Evolutionary conservation across 495 filamentous ascomycete genomes (phyloP).

Genomic region (Penicillium riverlandense): DNA sequence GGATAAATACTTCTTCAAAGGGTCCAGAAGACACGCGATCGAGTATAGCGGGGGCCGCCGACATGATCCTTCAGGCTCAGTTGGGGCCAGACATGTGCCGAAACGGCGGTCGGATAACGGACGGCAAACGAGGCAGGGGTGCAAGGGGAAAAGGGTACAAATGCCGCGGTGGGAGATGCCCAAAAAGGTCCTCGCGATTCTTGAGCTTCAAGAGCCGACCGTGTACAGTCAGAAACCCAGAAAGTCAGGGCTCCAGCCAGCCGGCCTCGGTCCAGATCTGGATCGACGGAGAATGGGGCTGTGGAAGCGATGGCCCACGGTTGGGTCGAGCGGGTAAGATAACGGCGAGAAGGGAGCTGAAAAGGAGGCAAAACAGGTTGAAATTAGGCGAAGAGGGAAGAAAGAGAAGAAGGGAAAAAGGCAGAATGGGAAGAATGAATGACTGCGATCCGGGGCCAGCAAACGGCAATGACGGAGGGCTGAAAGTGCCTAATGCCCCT

Average conservation of each 20-base stretch:
- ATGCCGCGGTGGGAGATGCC: too few species aligned
- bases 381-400: background rate
- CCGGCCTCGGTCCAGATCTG: slow-evolving; percentile 19
- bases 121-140: background rate
- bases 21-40: slow-evolving; percentile 5
- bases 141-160: background rate
- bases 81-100: background rate
- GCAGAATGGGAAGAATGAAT: background rate
- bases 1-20: slow-evolving; percentile 2
- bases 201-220: too few species aligned
- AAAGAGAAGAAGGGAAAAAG: background rate
- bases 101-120: too few species aligned
- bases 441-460: background rate
- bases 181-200: too few species aligned
- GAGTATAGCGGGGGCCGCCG: slow-evolving; percentile 7
- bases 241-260: background rate
- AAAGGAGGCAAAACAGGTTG: background rate
- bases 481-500: background rate
- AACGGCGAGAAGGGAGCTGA: background rate
- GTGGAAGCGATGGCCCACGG: slow-evolving; percentile 15
- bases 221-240: background rate
- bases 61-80: slow-evolving; percentile 9
- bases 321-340: slow-evolving; percentile 1
- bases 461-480: background rate
- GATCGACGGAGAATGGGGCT: slow-evolving; percentile 12